Base-by-base conservation (phyloP, 768 basidiomycete genomes). In the Auricularia cornea region DNA sequence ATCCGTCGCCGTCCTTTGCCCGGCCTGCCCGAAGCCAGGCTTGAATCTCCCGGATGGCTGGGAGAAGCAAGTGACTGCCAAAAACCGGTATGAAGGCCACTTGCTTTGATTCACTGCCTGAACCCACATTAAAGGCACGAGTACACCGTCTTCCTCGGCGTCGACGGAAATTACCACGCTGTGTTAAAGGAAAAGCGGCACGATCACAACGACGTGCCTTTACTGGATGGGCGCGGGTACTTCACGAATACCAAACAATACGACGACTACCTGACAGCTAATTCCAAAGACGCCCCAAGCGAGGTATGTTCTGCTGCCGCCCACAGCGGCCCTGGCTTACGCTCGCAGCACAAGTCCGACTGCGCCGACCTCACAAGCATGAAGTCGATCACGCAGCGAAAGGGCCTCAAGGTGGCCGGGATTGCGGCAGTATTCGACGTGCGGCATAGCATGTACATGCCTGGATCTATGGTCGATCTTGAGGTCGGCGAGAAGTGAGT, bases 371-470 rank as follows among this genome's bases (percentile, higher is more conserved):
- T 72, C 14, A 68, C 66, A 6, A 68, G 68, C 52, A 67, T 67
- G 44, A 70, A 72, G 48, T 67, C 72, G 59, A 66, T 63, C 51
- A 68, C 65, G 33, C 71, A 70, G 31, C 70, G 70, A 59, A 69
- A 68, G 48, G 67, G 67, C 18, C 64, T 67, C 54, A 63, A 59
- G 31, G 44, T 68, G 18, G 68, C 70, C 18, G 71, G 71, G 5
- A 66, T 69, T 10, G 59, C 70, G 3, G 65, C 66, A 23, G 48
- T 63, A 11, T 60, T 69, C 35, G 71, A 70, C 56, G 64, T 56
- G 23, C 71, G 44, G 18, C 44, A 48, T 16, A 48, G 44, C n/a
- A 3, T 48, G 18, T 48, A 48, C 18, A 4, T 3, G 14, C 44
- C n/a, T 3, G 18, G n/a, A 4, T 16, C 44, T 16, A 23, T 20